Percentiles rank a stretch among this genome's conserved stretches.
phyloP scores from a whole-genome alignment of 1,284 basidiomycete genomes.

The Rhodotorula sp. region DNA sequence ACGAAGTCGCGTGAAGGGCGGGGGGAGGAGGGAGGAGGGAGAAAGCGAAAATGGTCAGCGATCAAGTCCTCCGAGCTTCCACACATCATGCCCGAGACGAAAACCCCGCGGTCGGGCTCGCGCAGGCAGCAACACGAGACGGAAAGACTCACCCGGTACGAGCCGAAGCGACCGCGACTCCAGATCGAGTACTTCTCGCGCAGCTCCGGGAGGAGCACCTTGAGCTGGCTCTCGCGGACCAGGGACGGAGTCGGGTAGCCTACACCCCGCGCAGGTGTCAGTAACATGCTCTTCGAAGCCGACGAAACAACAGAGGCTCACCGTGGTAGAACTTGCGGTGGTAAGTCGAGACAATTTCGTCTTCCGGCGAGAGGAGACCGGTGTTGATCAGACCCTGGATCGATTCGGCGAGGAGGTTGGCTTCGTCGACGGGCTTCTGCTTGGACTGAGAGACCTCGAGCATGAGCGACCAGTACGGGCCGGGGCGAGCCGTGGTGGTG shows the following conservation, averaged over 20 bases:
- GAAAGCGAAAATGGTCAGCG: neutral
- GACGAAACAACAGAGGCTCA: neutral
- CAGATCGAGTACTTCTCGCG: conserved; percentile 53
- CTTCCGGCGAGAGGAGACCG: conserved; percentile 53
- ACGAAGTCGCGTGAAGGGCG: neutral
- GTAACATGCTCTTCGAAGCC: too few species aligned
- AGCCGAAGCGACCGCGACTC: conserved; percentile 57
- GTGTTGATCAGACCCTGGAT: conserved; percentile 57
- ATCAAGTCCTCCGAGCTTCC: too few species aligned
- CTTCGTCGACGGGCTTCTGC: conserved; percentile 55
- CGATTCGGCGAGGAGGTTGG: conserved; percentile 54
- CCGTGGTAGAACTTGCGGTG: conserved; percentile 54
- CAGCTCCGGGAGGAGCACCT: conserved; percentile 53
- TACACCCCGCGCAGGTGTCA: neutral
- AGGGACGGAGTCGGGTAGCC: conserved; percentile 56
- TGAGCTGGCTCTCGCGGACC: conserved; percentile 54
- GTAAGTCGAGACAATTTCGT: conserved; percentile 58
- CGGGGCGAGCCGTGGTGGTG: conserved; percentile 48
- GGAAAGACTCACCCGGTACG: conserved; percentile 49
- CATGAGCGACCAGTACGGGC: conserved; percentile 56
- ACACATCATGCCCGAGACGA: too few species aligned
- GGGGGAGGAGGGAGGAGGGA: neutral
- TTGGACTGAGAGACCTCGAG: conserved; percentile 57
- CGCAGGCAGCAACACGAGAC: neutral
- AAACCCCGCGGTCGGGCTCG: neutral